Percentiles rank a stretch among this genome's conserved stretches.
Evolutionary conservation across 345 rosid species (phyloP).

Genomic region (Carallia pectinifolia): DNA sequence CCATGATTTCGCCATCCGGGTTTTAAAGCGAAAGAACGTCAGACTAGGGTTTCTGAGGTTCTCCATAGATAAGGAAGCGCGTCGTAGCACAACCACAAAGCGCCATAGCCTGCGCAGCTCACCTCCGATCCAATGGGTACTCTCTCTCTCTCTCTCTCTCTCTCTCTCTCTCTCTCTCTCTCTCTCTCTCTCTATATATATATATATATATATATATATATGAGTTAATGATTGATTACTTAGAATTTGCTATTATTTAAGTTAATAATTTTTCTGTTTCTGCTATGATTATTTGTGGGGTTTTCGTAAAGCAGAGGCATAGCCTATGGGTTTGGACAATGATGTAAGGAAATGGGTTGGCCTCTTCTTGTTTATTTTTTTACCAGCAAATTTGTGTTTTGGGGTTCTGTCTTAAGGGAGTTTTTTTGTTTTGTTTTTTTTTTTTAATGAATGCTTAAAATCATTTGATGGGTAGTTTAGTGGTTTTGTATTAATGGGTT

Average conservation of each 20-base stretch:
- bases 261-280: no score
- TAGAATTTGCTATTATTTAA: no score
- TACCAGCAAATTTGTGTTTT: no score
- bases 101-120: neutral
- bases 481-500: neutral
- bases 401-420: neutral
- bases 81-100: neutral
- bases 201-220: no score
- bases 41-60: slow-evolving; percentile 18
- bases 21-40: neutral
- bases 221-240: no score
- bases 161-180: neutral
- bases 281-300: no score
- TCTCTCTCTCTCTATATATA: neutral
- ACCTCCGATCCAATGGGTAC: slow-evolving; percentile 21
- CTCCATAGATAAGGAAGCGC: neutral
- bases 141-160: neutral
- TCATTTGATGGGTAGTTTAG: no score
- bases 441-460: no score
- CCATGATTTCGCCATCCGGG: neutral
- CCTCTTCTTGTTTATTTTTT: no score
- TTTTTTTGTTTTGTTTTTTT: neutral
- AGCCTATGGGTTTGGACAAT: no score
- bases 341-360: no score
- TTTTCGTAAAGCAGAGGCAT: no score